Base-by-base conservation (phyloP, 108 stramenopile genomes). In the Cyclotella cryptica region DNA sequence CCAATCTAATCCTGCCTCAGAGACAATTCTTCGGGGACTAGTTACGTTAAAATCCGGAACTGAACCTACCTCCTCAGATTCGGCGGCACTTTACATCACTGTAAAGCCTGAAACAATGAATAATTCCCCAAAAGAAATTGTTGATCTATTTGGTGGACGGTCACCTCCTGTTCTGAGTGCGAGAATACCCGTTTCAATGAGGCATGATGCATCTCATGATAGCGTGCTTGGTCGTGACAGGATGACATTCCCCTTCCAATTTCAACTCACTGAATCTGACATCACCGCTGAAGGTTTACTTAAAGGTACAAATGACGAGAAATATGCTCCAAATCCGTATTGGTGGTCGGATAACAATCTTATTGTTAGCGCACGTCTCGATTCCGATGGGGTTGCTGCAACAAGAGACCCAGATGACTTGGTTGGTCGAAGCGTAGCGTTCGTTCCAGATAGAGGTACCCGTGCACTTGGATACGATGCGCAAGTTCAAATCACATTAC, bases 351-450 rank as follows among this genome's bases (percentile, higher is more conserved):
- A 66, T 5, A 75, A 80, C n/a, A 80, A 87, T 69, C 66, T 89
- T 64, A 71, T 87, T 60, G 80, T 89, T 26, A 83, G 81, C 74
- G 88, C 85, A 21, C 69, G 88, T 28, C 80, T 67, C 53, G 88
- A 89, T 71, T 84, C 69, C 15, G 88, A 89, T 73, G 88, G 88
- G 13, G 72, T 89, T 28, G 88, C 88, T 19, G 84, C 84, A 7
- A 89, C 89, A 14, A 69, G 87, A 63, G 85, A 85, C 45, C 86
- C 89, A 19, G 75, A 80, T 21, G 89, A 89, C 73, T 61, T 87
- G 21, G 89, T 89, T 9, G 89, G 89, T 10, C 55, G 87, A 53
- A 63, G 55, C 54, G 6, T 71, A 5, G 75, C 22, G 1, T 57
- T 35, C n/a, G 43, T 46, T 13, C 26, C 1, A 67, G 12, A 43